Conservation (phyloP, 495 filamentous ascomycete species). For the Podospora comata region DNA sequence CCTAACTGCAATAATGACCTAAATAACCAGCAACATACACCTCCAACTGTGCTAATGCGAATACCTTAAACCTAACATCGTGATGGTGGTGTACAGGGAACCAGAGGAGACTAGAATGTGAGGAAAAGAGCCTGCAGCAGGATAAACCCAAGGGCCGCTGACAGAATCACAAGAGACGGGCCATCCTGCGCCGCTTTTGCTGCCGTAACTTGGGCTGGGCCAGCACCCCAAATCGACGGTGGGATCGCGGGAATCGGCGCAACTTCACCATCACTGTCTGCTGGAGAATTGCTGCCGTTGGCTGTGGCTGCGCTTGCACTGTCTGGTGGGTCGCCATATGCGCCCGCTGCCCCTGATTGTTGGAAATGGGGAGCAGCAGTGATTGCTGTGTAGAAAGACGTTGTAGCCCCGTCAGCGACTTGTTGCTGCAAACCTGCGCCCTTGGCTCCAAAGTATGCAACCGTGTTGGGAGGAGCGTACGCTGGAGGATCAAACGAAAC, state of each 20-base stretch:
- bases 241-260: slow-evolving; percentile 13
- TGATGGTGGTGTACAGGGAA: not conserved
- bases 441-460: slow-evolving; percentile 17
- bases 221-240: slow-evolving; percentile 13
- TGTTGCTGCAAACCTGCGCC: slow-evolving; percentile 2
- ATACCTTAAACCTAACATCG: slow-evolving; percentile 11
- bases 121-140: slow-evolving; percentile 14
- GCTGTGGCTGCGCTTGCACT: not conserved
- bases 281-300: slow-evolving; percentile 7
- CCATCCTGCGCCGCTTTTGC: slow-evolving; percentile 15
- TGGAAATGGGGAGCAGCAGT: slow-evolving; percentile 10
- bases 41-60: not conserved
- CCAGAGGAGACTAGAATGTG: slow-evolving; percentile 9
- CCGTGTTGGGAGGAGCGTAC: slow-evolving; percentile 17
- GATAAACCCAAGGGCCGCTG: slow-evolving; percentile 8
- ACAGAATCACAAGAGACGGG: slow-evolving; percentile 15
- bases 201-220: slow-evolving; percentile 24
- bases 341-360: slow-evolving; percentile 9
- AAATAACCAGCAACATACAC: slow-evolving; percentile 13
- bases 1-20: slow-evolving; percentile 18
- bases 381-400: slow-evolving; percentile 23
- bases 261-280: slow-evolving; percentile 11
- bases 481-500: slow-evolving; percentile 7
- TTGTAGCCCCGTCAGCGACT: slow-evolving; percentile 3
- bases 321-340: slow-evolving; percentile 13